Base-by-base conservation (phyloP, 768 basidiomycete species). In the Boletus coccyginus region DNA sequence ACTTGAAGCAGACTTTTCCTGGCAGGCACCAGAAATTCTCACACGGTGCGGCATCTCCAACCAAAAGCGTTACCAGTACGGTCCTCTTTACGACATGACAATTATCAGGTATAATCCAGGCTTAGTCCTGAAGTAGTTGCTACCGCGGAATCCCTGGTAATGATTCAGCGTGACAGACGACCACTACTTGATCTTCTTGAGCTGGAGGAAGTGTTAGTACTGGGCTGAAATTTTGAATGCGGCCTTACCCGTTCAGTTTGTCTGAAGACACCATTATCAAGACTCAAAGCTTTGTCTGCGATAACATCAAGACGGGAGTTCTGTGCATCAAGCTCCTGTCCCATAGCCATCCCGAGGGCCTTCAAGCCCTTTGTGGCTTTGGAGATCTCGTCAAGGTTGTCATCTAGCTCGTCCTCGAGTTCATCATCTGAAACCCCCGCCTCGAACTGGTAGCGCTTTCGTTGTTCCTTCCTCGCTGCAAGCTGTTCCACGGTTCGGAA, bases 401-500 rank as follows among this genome's bases (percentile, higher is more conserved):
- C 84, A 65, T 98, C 96, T 38, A 99, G 66, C 73, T 98, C 94
- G 63, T 98, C 89, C 75, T 99, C 96, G 1, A 96, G 62, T 73
- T 95, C 94, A 63, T 98, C 94, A 66, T 99, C 96, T 7, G 89
- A 92, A 3, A 81, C 92, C 38, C 84, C 89, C 29, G 85, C 85
- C 62, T 99, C 96, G 66, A 98, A 97, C 73, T 98, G 94, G 70
- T 84, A 98, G 36, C 90, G 83, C 65, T 86, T 83, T 62, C 91
- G 79, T 63, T 87, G 87, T 53, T 87, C 90, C 72, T 86, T 85
- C 62, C 80, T 75, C 11, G 74, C 73, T 14, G 77, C 69, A 54
- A 80, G 73, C 65, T 89, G 83, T 48, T 81, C 80, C 21, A 74
- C 71, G 3, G 80, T 79, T 60, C 70, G 79, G 52, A 73, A 70